Conservation (phyloP, 257 asterid genomes). For the Cruciata laevipes region DNA sequence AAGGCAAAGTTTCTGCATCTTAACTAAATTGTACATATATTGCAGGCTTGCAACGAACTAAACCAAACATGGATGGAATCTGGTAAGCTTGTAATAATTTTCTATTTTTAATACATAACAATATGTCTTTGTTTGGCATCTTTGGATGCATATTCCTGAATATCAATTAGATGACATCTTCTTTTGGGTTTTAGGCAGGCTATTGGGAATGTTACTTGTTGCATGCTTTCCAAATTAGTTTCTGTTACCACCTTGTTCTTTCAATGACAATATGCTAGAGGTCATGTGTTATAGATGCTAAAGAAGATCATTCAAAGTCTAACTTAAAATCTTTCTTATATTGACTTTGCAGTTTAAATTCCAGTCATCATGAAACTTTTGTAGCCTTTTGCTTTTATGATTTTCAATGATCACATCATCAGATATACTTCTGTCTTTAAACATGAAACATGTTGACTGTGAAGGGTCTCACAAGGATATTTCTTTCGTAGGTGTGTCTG, state of each 20-base stretch:
- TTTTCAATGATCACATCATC: neutral
- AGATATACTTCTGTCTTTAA: neutral
- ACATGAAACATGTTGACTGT: conserved; percentile 6
- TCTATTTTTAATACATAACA: neutral
- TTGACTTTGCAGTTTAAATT: neutral
- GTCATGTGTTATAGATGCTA: neutral
- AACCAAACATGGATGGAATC: conserved; percentile 98
- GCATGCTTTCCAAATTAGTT: neutral
- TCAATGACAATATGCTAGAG: neutral
- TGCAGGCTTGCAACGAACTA: conserved; percentile 96
- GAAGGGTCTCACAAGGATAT: conserved; percentile 12
- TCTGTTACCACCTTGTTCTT: neutral
- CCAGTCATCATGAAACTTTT: neutral
- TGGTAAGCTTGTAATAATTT: conserved; percentile 33
- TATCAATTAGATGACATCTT: neutral
- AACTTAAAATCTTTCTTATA: neutral
- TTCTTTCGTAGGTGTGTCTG: conserved; percentile 74
- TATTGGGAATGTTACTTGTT: neutral
- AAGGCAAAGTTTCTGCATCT: neutral
- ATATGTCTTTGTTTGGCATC: neutral
- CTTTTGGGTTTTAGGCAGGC: neutral
- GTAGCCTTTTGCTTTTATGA: neutral
- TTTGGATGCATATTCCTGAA: neutral
- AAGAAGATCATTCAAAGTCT: neutral
- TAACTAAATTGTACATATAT: conserved; percentile 5